A percentile compares a stretch with the other conserved stretches of the same genome.
These are phyloP conservation scores for Hypholoma sublateritium DNA, from an alignment of 768 basidiomycete species.

Conservation along the genomic window DNA sequence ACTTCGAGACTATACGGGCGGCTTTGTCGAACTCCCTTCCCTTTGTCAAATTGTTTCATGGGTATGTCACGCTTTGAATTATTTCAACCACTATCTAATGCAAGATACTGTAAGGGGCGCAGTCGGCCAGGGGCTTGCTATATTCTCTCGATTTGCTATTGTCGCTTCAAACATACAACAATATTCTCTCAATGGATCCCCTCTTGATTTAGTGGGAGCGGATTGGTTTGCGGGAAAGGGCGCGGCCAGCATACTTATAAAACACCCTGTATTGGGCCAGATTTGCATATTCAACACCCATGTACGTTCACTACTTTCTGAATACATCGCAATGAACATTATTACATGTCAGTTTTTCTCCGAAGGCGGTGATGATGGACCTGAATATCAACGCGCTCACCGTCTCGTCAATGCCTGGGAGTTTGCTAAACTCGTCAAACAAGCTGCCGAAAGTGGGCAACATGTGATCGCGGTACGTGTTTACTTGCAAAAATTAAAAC, in stretches of 20 bases:
- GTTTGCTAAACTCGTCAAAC: background rate
- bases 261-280: background rate
- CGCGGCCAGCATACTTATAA: background rate
- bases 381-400: background rate
- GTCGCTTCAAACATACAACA: background rate
- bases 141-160: background rate
- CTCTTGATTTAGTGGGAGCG: background rate
- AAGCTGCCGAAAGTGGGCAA: background rate
- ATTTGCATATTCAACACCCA: background rate
- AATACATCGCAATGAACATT: background rate
- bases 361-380: background rate
- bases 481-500: background rate
- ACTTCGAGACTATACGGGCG: background rate
- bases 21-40: background rate
- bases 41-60: background rate
- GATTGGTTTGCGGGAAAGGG: background rate
- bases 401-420: background rate
- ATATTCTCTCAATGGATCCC: background rate
- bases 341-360: background rate
- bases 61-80: background rate
- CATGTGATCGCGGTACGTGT: background rate
- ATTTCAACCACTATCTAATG: background rate
- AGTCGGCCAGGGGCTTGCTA: background rate
- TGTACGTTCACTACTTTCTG: background rate
- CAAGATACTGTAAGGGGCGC: background rate